A percentile compares a stretch with the other conserved stretches of the same genome.
Conservation (phyloP, 768 basidiomycete genomes). For the Tricholomella constricta region DNA sequence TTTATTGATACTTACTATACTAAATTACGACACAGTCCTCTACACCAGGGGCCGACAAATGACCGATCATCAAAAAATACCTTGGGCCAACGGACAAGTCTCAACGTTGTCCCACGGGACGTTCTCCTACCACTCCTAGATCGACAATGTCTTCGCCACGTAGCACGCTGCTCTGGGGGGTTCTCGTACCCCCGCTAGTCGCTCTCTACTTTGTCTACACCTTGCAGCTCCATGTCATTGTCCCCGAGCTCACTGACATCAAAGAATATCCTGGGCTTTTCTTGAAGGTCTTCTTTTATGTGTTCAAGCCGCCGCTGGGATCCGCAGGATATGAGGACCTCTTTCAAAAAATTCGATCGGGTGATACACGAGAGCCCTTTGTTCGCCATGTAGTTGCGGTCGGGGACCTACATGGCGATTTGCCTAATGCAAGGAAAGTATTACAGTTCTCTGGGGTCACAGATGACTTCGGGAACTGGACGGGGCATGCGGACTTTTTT, state of each 20-base stretch:
- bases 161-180: slow-evolving; percentile 11
- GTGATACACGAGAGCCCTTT: slow-evolving; percentile 28
- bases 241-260: slow-evolving; percentile 15
- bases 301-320: slow-evolving; percentile 17
- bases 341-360: not conserved
- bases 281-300: slow-evolving; percentile 6
- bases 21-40: no score
- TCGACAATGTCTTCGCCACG: not conserved
- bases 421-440: slow-evolving; percentile 76
- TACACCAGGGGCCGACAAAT: no score
- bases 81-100: no score
- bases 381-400: slow-evolving; percentile 77
- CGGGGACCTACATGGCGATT: slow-evolving; percentile 91
- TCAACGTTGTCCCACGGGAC: no score
- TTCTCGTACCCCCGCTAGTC: slow-evolving; percentile 16
- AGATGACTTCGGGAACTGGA: slow-evolving; percentile 76
- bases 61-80: no score
- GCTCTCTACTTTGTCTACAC: slow-evolving; percentile 21
- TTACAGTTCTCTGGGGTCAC: slow-evolving; percentile 80
- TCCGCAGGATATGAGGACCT: slow-evolving; percentile 8
- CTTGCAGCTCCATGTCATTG: slow-evolving; percentile 20
- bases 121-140: no score
- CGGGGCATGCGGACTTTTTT: slow-evolving; percentile 78
- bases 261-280: slow-evolving; percentile 4
- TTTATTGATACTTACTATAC: no score